A percentile compares a stretch with the other conserved stretches of the same genome.
phyloP scores from a whole-genome alignment of 2,329 filamentous ascomycete species.

The Claviceps sp. region DNA sequence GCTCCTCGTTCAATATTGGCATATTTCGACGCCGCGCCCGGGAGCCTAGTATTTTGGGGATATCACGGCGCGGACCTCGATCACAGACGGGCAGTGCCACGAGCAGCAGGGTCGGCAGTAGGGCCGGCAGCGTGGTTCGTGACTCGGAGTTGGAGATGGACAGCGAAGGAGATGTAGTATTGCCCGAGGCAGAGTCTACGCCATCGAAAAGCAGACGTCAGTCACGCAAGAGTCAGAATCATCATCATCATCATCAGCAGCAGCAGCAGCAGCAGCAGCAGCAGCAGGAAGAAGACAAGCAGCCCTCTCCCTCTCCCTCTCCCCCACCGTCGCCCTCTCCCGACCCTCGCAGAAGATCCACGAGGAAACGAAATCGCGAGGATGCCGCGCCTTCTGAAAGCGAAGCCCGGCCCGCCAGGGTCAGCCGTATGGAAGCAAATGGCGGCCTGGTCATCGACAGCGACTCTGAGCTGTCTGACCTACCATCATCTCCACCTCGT shows the following conservation, averaged over 20 bases:
- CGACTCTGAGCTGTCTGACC: constrained; percentile 24
- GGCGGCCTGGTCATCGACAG: constrained; percentile 16
- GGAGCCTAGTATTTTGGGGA: constrained; percentile 49
- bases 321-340: background rate
- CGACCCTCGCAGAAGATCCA: constrained; percentile 14
- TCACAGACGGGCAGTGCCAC: constrained; percentile 14
- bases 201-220: constrained; percentile 37
- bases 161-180: constrained; percentile 33
- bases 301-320: constrained; percentile 7
- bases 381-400: constrained; percentile 25
- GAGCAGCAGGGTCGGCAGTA: constrained; percentile 9
- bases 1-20: constrained; percentile 41
- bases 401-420: constrained; percentile 24
- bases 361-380: constrained; percentile 44
- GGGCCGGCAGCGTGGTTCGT: constrained; percentile 15
- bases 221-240: constrained; percentile 16
- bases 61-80: constrained; percentile 27
- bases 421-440: constrained; percentile 16
- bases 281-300: constrained; percentile 5
- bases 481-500: constrained; percentile 20
- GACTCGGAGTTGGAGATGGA: constrained; percentile 18
- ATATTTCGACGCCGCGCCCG: constrained; percentile 42
- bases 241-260: constrained; percentile 7
- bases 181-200: constrained; percentile 56
- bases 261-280: constrained; percentile 1